Base-by-base conservation (phyloP, 1,139 yeast species). In the Candida glucosophila region DNA sequence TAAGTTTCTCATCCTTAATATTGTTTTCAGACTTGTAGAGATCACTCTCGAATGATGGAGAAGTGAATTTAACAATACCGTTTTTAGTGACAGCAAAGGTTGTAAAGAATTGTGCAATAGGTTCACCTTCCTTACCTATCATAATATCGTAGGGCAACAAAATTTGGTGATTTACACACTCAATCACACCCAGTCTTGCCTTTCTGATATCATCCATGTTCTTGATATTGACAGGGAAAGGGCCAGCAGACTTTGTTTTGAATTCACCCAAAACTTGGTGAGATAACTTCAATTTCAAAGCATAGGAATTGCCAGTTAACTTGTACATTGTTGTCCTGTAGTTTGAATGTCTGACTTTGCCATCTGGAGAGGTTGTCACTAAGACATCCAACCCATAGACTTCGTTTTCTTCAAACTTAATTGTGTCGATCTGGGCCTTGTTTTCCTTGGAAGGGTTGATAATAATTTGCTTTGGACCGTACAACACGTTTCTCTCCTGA, bases 341-440 rank as follows among this genome's bases (percentile, higher is more conserved):
- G 38, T 73, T 70, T 27, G 77, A 62, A 35, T 59, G 57, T 49
- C 71, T 69, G 35, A 77, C 80, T 59, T 78, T 77, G 35, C 92
- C 92, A 26, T 71, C 74, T 30, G 63, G 69, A 12, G 78, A 73
- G 27, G 85, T 65, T 15, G 83, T 70, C 36, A 80, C 66, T 41
- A 80, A 66, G 34, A 80, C 67, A 45, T 80, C 92, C 42, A 80
- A 61, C 26, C 90, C 92, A 49, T 73, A 80, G 23, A 80, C 90
- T 48, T 80, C 88, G 46, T 77, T 76, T 49, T 75, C 83, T 49
- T 73, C 85, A 42, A 80, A 79, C 44, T 69, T 73, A 49, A 61
- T 58, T 26, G 83, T 63, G 35, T 74, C 80, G 50, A 77, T 69
- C 47, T 70, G 78, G 39, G 55, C 54, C 53, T 68, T 73, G 61